A percentile compares a stretch with the other conserved stretches of the same genome.
phyloP scores from a whole-genome alignment of 495 filamentous ascomycete species.

The Gamarada debralockiae region DNA sequence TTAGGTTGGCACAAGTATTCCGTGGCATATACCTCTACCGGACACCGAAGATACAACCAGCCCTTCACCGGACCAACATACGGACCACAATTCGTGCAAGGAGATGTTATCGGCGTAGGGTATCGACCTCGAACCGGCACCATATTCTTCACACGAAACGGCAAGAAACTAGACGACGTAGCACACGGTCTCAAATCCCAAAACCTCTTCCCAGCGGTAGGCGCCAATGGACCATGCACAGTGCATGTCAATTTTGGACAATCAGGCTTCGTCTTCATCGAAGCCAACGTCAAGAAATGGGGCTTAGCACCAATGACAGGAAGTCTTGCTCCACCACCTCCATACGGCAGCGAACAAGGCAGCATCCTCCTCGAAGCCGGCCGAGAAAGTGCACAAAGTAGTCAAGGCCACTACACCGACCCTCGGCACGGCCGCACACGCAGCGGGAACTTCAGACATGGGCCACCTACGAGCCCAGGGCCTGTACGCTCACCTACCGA shows the following conservation, averaged over 20 bases:
- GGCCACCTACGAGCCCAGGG: slow-evolving; percentile 79
- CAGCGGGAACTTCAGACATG: slow-evolving; percentile 58
- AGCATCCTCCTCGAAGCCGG: slow-evolving; percentile 92
- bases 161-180: slow-evolving; percentile 93
- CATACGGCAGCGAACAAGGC: slow-evolving; percentile 93
- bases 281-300: slow-evolving; percentile 99
- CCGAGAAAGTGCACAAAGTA: slow-evolving; percentile 54
- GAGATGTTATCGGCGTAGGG: slow-evolving; percentile 93
- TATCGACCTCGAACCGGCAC: slow-evolving; percentile 93
- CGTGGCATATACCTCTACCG: slow-evolving; percentile 83
- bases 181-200: slow-evolving; percentile 89
- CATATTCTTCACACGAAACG: slow-evolving; percentile 97
- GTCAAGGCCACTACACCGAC: slow-evolving; percentile 50
- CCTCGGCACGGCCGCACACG: slow-evolving; percentile 47
- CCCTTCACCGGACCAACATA: slow-evolving; percentile 77
- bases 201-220: slow-evolving; percentile 94
- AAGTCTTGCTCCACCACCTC: slow-evolving; percentile 89
- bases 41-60: slow-evolving; percentile 84
- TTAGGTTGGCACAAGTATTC: slow-evolving; percentile 88
- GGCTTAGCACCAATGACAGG: slow-evolving; percentile 94
- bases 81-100: slow-evolving; percentile 79
- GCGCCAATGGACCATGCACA: slow-evolving; percentile 87
- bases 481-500: slow-evolving; percentile 92
- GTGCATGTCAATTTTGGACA: slow-evolving; percentile 98
- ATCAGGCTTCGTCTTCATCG: slow-evolving; percentile 96